Base-by-base conservation (phyloP, 306 rosid species). In the Cicer cuneatum region DNA sequence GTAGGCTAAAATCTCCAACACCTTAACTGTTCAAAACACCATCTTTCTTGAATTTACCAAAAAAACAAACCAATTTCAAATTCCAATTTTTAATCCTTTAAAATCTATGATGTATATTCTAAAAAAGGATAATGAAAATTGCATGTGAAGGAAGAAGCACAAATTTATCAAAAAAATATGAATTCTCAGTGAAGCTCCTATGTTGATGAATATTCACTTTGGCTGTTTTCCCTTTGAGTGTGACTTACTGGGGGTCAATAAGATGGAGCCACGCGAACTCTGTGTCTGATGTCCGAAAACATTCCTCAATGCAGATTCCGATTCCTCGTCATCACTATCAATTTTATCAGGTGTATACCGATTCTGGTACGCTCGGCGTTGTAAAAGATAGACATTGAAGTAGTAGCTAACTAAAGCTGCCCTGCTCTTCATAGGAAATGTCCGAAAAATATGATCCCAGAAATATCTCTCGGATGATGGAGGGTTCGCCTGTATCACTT, bases 371-470 rank as follows among this genome's bases (percentile, higher is more conserved):
- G 81, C 92, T 87, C 89, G 85, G 43, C 89, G 96, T 13, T 78
- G 91, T 88, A 90, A 78, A 59, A 90, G 83, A 69, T 69, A 91
- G 78, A 94, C 97, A 48, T 94, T 94, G 73, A 82, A 91, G 85
- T 91, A 94, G 88, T 91, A 94, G 90, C 93, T 87, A 54, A 94
- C 86, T 56, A 94, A 81, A 63, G 87, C 82, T 72, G 12, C 90
- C 75, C 92, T 82, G 82, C 80, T 91, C 88, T 88, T 91, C 9
- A 19, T 67, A 41, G 90, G 87, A 82, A 91, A 91, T 16, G 79
- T 8, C 75, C 37, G 61, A 6, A 66, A 80, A 43, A 86, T 83
- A 38, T 81, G 48, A 77, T 81, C 88, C 93, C 96, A 87, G 59
- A 88, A 88, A 73, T 72, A 54, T 29, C 37, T 66, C 66, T 60